Evolutionary conservation across 805 yeast genomes (phyloP), one percentile per base, ranked within the genome.

Genomic region (Ogataea siamensis): DNA sequence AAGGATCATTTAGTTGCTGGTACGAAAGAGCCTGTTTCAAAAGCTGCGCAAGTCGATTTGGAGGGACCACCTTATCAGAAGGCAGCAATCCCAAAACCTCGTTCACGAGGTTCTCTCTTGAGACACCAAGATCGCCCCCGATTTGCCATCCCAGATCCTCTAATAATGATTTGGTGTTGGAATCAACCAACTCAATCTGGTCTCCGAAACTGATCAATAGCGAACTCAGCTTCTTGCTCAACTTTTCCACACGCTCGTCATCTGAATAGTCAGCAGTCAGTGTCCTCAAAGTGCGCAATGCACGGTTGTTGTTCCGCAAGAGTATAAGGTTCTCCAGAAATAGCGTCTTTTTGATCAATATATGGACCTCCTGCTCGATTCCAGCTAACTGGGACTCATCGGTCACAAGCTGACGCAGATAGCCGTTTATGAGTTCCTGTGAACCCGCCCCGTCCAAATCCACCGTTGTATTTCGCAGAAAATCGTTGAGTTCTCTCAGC

Each of bases 31-130:
- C 74, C 47, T 80, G 83, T 10, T 65, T 58, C 9, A 80, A 49
- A 17, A 81, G 54, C 5, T 73, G 63, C 13, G 73, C 63, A 7
- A 81, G 55, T 20, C 86, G 60, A 34, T 72, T 67, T 0, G 86
- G 80, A 3, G 76, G 70, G 60, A 33, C 41, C 63, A 51, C 39
- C 8, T 49, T 47, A 35, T 71, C 66, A 1, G 83, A 73, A 10
- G 78, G 70, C 13, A 80, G 64, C 47, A 63, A 63, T 23, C 58
- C 53, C 24, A 75, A 64, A 1, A 80, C 64, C 26, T 67, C 64
- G 7, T 62, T 55, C 6, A 75, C 53, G 22, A 79, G 47, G 5
- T 47, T 28, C 9, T 53, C 51, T 39, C 84, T 60, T 7, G 82
- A 68, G 4, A 16, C 30, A 0, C 12, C 11, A 7, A 40, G 27